phyloP scores from a whole-genome alignment of 2,329 filamentous ascomycete genomes.

The Colletotrichum spaethianum region DNA sequence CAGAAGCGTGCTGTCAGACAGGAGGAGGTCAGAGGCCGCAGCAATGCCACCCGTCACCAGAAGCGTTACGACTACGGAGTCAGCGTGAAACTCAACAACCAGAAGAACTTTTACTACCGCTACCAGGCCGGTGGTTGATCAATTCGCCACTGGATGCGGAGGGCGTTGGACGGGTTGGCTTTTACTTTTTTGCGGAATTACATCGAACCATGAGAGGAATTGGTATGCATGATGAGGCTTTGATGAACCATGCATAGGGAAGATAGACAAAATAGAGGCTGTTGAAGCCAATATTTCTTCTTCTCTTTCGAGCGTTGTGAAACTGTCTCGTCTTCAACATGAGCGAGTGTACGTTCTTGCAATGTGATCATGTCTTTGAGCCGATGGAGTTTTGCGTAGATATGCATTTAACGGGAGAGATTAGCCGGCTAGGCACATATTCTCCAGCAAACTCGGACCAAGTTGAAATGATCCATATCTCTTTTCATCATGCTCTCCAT shows the following conservation, averaged over 20 bases:
- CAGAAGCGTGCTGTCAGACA: slow-evolving; percentile 79
- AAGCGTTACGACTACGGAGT: slow-evolving; percentile 80
- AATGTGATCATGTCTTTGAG: neutral
- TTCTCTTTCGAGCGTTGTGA: neutral
- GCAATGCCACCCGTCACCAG: slow-evolving; percentile 72
- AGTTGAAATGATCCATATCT: neutral
- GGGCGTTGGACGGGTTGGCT: slow-evolving; percentile 26
- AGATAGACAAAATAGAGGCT: slow-evolving; percentile 37
- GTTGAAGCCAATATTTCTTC: slow-evolving; percentile 1
- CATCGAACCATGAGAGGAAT: slow-evolving; percentile 15
- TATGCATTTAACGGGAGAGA: slow-evolving; percentile 17
- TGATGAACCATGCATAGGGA: slow-evolving; percentile 27
- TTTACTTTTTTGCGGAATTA: slow-evolving; percentile 18
- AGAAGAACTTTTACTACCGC: slow-evolving; percentile 73
- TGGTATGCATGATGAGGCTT: slow-evolving; percentile 34
- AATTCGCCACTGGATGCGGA: slow-evolving; percentile 14
- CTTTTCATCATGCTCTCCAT: neutral
- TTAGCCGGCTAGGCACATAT: slow-evolving; percentile 2
- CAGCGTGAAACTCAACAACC: slow-evolving; percentile 82
- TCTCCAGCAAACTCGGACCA: slow-evolving; percentile 3
- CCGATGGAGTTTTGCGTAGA: too few relatives aligned
- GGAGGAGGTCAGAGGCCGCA: slow-evolving; percentile 78
- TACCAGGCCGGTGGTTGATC: slow-evolving; percentile 60
- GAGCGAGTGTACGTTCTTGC: neutral
- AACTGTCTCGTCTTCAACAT: too few relatives aligned